Conservation (phyloP, 163 green algal genomes). For the Volvox carteri region DNA sequence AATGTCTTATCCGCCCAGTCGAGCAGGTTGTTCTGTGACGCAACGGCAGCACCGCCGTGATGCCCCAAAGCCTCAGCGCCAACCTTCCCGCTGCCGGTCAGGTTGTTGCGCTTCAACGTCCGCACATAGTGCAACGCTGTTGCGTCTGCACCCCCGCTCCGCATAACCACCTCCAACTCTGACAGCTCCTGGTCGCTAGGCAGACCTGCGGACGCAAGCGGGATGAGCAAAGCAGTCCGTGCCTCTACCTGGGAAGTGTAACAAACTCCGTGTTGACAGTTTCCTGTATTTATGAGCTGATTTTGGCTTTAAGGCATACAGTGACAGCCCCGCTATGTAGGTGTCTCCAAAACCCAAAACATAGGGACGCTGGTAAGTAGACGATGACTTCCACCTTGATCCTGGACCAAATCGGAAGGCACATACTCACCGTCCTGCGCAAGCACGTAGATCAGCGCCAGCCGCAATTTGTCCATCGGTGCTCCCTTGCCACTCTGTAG, state of each 20-base stretch:
- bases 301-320: too few relatives aligned
- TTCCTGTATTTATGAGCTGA: too few relatives aligned
- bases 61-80: conserved; percentile 46
- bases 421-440: conserved; percentile 69
- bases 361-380: too few relatives aligned
- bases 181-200: conserved; percentile 79
- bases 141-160: conserved; percentile 77
- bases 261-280: too few relatives aligned
- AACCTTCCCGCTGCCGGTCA: conserved; percentile 64
- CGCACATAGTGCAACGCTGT: conserved; percentile 91
- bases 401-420: not conserved
- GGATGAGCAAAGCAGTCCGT: too few relatives aligned
- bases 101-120: conserved; percentile 91
- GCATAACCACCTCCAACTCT: conserved; percentile 78
- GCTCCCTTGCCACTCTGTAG: conserved; percentile 77
- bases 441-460: conserved; percentile 94
- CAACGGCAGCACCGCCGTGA: conserved; percentile 19
- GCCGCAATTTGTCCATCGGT: conserved; percentile 90
- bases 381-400: too few relatives aligned
- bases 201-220: conserved; percentile 43
- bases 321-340: too few relatives aligned
- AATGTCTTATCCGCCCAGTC: conserved; percentile 95
- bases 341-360: too few relatives aligned
- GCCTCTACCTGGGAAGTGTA: too few relatives aligned
- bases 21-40: conserved; percentile 85